Evolutionary conservation across 495 filamentous ascomycete genomes (phyloP).

Genomic region (Hypomontagnella submonticulosa): DNA sequence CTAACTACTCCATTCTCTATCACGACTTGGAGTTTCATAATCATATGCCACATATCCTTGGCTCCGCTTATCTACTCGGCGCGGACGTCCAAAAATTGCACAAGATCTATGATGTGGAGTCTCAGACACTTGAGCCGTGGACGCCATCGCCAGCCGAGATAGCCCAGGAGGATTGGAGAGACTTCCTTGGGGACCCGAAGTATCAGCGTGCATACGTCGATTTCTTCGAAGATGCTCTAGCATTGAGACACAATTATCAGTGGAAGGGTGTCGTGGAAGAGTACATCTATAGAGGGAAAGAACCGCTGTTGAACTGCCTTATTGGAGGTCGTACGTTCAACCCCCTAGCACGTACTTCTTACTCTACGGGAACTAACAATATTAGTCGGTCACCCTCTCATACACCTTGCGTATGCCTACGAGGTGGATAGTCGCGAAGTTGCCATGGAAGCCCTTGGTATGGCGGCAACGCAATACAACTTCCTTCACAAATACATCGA

Average conservation of each 20-base stretch:
- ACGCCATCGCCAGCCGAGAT: conserved; percentile 85
- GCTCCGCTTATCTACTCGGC: conserved; percentile 85
- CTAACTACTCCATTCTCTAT: conserved; percentile 85
- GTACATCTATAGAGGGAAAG: conserved; percentile 77
- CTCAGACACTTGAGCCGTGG: conserved; percentile 82
- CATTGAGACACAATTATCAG: conserved; percentile 76
- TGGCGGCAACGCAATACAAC: conserved; percentile 77
- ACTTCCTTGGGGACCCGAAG: conserved; percentile 77
- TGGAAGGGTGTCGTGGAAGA: conserved; percentile 82
- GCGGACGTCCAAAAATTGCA: conserved; percentile 76
- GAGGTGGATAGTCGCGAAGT: conserved; percentile 82
- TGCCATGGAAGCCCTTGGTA: conserved; percentile 83
- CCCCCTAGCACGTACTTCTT: conserved; percentile 1
- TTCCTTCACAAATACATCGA: conserved; percentile 82
- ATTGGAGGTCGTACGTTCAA: conserved; percentile 76
- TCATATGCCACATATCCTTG: conserved; percentile 85
- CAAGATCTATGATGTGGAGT: conserved; percentile 80
- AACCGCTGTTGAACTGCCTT: conserved; percentile 83
- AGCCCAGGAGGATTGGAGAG: conserved; percentile 82
- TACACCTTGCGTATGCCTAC: conserved; percentile 89
- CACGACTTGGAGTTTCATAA: conserved; percentile 84
- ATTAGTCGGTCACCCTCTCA: conserved; percentile 85
- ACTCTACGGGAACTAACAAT: conserved; percentile 29
- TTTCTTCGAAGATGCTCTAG: conserved; percentile 90
- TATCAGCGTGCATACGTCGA: conserved; percentile 92